Percentiles rank a stretch among this genome's conserved stretches.
Conservation (phyloP, 2,329 filamentous ascomycete species). For the Talaromyces sp. region DNA sequence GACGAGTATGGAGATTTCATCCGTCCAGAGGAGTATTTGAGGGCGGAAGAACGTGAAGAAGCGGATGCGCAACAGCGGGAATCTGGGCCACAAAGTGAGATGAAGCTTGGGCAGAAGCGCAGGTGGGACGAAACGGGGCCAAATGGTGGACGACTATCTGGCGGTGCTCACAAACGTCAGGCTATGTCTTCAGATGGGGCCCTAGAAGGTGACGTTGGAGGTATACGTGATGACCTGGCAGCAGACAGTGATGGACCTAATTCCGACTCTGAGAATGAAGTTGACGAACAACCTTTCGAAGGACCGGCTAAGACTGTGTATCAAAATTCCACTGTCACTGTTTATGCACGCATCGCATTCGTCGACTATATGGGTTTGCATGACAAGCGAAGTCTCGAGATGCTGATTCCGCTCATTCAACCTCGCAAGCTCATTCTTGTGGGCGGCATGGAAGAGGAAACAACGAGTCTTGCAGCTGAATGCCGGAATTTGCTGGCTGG, state of each 20-base stretch:
- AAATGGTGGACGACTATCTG: slow-evolving; percentile 36
- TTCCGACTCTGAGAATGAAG: slow-evolving; percentile 50
- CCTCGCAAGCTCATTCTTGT: slow-evolving; percentile 94
- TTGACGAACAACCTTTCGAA: slow-evolving; percentile 47
- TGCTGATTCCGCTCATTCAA: slow-evolving; percentile 89
- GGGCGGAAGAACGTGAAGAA: slow-evolving; percentile 85
- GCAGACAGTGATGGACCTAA: slow-evolving; percentile 59
- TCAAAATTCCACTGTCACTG: slow-evolving; percentile 58
- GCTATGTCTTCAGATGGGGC: slow-evolving; percentile 23
- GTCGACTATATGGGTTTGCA: slow-evolving; percentile 91
- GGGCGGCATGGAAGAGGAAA: slow-evolving; percentile 75
- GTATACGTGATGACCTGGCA: slow-evolving; percentile 37
- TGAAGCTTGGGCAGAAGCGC: slow-evolving; percentile 80
- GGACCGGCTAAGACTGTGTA: slow-evolving; percentile 75
- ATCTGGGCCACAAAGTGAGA: slow-evolving; percentile 52
- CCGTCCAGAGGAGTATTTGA: slow-evolving; percentile 85
- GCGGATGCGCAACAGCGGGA: slow-evolving; percentile 60
- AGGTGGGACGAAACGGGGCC: slow-evolving; percentile 76
- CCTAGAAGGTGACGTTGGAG: slow-evolving; percentile 47
- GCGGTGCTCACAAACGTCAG: slow-evolving; percentile 45
- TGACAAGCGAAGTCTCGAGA: slow-evolving; percentile 88
- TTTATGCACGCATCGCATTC: slow-evolving; percentile 75
- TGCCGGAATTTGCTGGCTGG: slow-evolving; percentile 64
- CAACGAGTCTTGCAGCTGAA: slow-evolving; percentile 70
- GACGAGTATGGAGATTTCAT: slow-evolving; percentile 96